Percentiles rank a stretch among this genome's conserved stretches.
Conservation (phyloP, 2,329 filamentous ascomycete species). For the Penicillium expansum region DNA sequence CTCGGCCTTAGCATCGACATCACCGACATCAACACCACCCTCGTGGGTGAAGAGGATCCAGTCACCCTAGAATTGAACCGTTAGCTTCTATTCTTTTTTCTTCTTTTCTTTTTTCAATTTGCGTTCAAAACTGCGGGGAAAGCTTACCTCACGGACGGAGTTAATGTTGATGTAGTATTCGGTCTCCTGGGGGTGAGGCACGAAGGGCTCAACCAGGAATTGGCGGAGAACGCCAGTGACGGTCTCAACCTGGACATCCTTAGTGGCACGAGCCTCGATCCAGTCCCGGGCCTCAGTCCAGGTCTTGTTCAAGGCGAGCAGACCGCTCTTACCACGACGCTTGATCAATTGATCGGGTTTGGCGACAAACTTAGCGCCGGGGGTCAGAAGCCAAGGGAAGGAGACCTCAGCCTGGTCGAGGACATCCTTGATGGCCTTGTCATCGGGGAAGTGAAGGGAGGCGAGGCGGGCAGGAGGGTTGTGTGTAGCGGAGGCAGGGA, state of each 20-base stretch:
- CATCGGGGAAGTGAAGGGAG: slow-evolving; percentile 88
- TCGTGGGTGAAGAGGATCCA: slow-evolving; percentile 99
- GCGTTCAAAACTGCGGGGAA: neutral
- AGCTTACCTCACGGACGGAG: slow-evolving; percentile 96
- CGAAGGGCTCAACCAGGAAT: slow-evolving; percentile 98
- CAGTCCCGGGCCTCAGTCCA: slow-evolving; percentile 93
- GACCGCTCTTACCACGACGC: slow-evolving; percentile 97
- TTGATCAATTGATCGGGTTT: slow-evolving; percentile 99
- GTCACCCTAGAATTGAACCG: slow-evolving; percentile 68
- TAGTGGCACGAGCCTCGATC: slow-evolving; percentile 88
- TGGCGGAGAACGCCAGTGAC: slow-evolving; percentile 84
- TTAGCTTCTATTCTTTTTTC: slow-evolving; percentile 12
- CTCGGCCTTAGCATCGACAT: slow-evolving; percentile 98
- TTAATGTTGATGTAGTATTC: slow-evolving; percentile 99
- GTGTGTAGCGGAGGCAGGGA: slow-evolving; percentile 78
- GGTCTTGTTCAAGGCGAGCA: slow-evolving; percentile 93
- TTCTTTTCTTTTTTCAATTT: neutral
- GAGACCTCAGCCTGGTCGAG: slow-evolving; percentile 94
- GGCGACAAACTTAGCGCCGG: slow-evolving; percentile 88
- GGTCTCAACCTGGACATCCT: slow-evolving; percentile 89
- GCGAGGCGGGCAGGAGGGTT: slow-evolving; percentile 89
- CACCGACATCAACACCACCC: slow-evolving; percentile 98
- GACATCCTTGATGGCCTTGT: slow-evolving; percentile 75
- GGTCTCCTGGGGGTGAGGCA: slow-evolving; percentile 89
- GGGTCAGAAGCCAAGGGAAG: slow-evolving; percentile 89